Evolutionary conservation across 495 filamentous ascomycete genomes (phyloP), one percentile per base, ranked within the genome.

Genomic region (Penicillium odoratum): DNA sequence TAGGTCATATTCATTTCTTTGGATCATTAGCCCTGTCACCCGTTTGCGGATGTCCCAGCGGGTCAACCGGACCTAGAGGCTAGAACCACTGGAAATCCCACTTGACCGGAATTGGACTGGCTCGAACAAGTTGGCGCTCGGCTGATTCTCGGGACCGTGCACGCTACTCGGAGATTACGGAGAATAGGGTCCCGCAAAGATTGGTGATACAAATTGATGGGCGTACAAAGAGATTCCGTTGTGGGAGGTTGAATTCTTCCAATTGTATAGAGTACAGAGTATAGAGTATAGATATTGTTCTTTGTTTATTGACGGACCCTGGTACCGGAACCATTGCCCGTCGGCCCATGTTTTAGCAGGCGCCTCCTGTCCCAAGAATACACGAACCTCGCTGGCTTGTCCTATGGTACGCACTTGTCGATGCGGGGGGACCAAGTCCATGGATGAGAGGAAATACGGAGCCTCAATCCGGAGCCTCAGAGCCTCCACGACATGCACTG

Each of bases 291-390:
- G 21, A 21, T 21, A 1, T 21, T 21, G 21, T 21, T 29, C 21
- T 40, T 40, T 40, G 38, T 16, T 40, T 40, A 29, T 34, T n/a
- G 43, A 34, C 25, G 48, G 48, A 16, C 30, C 33, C 38, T 45
- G 48, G 48, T 40, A 48, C 47, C 36, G 48, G 56, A 52, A 58
- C 55, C 48, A 53, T 28, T 21, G 5, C 48, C 26, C 18, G 18
- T 16, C 48, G 42, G 40, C 49, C 56, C 56, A 58, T 52, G 56
- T 58, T 58, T 58, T 50, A 38, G 8, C 16, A 52, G 34, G 48
- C 36, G 48, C 48, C 48, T 52, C 56, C 56, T 52, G 56, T 40
- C 30, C 56, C 56, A 58, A 40, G 29, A 53, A 45, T 29, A 18
- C 25, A 34, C 48, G 47, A 58, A 13, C 48, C 56, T 52, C 48